Base-by-base conservation (phyloP, 1,284 basidiomycete genomes). In the Athelia sp. region DNA sequence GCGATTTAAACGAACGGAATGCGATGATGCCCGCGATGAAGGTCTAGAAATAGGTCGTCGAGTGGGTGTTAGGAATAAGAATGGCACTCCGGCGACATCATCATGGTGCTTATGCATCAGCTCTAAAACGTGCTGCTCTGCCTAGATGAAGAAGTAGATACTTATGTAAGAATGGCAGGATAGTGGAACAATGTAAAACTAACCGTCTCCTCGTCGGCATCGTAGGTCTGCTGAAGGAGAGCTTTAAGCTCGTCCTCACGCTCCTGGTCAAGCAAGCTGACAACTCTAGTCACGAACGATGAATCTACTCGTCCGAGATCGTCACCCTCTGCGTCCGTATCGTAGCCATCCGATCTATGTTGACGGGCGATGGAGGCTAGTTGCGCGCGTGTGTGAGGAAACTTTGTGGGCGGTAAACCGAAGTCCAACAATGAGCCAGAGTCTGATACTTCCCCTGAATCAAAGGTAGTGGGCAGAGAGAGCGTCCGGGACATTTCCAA, bases 81-180 rank as follows among this genome's bases (percentile, higher is more conserved):
- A 90, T 0, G 89, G 90, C 3, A 90, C 86, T 18, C 86, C 86
- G 38, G 86, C 84, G 44, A 86, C 69, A 64, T 92, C 89, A 71
- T 91, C 89, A 51, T 81, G 75, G 63, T 90, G 87, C 67, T 86
- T 87, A 66, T 92, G 89, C 89, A 92, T 91, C 52, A 92, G 75
- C 61, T 91, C 87, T 23, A 92, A 74, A 50, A 90, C 84, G 62
- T 81, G 77, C 57, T 88, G 82, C 61, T 91, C 88, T 47, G 87
- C 71, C 84, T 90, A 59, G 6, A 46, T 50, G 44, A 44, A 42
- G 26, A 6, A 4, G 19, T 40, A 6, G 8, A 40, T 40, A 40
- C 6, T 46, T 38, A 22, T 14, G 44, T 21, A 15, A 26, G 13
- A 18, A 29, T 46, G 49, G 47, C 49, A 24, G 45, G 47, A 18